These are phyloP conservation scores for Gnomoniopsis smithogilvyi DNA, from an alignment of 2,329 filamentous ascomycete species.

Conservation along the genomic window DNA sequence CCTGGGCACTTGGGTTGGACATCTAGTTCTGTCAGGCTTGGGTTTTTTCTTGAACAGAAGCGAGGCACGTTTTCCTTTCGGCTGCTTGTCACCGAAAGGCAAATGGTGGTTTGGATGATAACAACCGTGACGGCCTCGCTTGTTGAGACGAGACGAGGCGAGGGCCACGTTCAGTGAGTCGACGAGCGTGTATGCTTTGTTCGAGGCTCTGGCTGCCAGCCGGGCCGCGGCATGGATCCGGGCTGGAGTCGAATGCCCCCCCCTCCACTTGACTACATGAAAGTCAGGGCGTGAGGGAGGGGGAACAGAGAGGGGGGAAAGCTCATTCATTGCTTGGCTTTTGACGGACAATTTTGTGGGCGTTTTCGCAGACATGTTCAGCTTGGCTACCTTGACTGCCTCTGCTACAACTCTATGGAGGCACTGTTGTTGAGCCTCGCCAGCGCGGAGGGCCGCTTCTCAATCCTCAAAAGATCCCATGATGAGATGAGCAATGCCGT, in stretches of 20 bases:
- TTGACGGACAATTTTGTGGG: not conserved
- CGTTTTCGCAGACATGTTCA: not conserved
- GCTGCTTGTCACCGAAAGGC: not conserved
- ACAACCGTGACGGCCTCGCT: not conserved
- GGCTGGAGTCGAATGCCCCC: not conserved
- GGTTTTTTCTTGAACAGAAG: too few relatives aligned
- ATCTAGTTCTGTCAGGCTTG: too few relatives aligned
- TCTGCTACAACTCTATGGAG: too few relatives aligned
- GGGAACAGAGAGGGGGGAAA: too few relatives aligned
- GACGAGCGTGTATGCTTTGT: not conserved
- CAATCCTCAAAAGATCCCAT: too few relatives aligned
- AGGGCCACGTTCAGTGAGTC: not conserved
- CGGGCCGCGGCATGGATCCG: not conserved
- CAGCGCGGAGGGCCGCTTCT: too few relatives aligned
- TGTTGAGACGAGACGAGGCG: conserved; percentile 7
- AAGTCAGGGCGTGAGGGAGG: too few relatives aligned
- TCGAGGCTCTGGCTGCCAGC: not conserved
- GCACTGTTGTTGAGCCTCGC: too few relatives aligned
- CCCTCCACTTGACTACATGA: not conserved
- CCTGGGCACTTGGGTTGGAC: not conserved
- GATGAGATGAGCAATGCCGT: conserved; percentile 1
- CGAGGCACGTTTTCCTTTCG: not conserved
- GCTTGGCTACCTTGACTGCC: too few relatives aligned
- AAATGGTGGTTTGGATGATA: not conserved
- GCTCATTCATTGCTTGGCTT: too few relatives aligned